A percentile compares a stretch with the other conserved stretches of the same genome.
These are phyloP conservation scores for Laguncularia racemosa DNA, from an alignment of 345 rosid species.

Conservation along the genomic window DNA sequence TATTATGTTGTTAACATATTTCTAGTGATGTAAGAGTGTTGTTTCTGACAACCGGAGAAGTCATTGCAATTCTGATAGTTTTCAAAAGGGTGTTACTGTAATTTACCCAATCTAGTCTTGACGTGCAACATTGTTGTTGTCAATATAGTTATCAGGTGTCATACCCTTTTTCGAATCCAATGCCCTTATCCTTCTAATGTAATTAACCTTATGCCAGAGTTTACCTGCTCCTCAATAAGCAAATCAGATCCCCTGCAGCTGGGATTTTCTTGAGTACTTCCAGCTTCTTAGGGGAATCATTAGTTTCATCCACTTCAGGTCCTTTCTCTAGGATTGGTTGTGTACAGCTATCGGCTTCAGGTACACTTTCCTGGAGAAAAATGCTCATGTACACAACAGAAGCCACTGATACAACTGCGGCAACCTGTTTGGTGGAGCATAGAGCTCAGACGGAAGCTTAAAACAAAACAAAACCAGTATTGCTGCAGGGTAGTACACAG, in stretches of 20 bases:
- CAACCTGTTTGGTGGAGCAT: conserved; percentile 28
- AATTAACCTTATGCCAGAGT: no score
- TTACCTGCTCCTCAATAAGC: conserved; percentile 56
- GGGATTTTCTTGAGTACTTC: conserved; percentile 42
- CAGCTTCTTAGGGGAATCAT: conserved; percentile 8
- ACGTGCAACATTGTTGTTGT: no score
- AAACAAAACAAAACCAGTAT: neutral
- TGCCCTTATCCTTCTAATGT: no score
- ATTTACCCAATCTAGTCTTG: no score
- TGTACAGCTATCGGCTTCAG: conserved; percentile 8
- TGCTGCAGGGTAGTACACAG: neutral
- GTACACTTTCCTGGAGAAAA: conserved; percentile 51
- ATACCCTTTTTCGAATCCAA: no score
- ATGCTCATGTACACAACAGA: conserved; percentile 72
- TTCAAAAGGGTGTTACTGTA: no score
- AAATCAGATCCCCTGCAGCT: conserved; percentile 37
- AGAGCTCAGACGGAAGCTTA: neutral
- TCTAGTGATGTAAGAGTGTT: no score
- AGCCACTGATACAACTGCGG: conserved; percentile 44
- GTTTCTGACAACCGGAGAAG: no score
- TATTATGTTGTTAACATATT: no score
- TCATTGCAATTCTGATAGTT: no score
- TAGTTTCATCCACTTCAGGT: conserved; percentile 7
- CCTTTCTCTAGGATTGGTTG: conserved; percentile 43
- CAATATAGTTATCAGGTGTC: no score